Base-by-base conservation (phyloP, 169 alveolate genomes). In the Plasmodium reichenowi region DNA sequence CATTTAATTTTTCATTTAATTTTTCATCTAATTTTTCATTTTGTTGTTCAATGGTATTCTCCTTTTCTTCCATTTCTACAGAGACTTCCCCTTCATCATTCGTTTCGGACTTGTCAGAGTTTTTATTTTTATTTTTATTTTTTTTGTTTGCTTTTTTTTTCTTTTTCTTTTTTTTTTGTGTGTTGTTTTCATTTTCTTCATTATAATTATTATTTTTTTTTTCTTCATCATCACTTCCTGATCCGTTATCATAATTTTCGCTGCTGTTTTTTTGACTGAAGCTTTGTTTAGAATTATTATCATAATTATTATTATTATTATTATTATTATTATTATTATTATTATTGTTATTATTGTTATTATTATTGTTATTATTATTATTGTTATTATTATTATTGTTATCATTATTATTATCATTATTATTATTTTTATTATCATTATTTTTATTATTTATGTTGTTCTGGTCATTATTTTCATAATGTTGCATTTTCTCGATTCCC, bases 171-270 rank as follows among this genome's bases (percentile, higher is more conserved):
- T 73, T 73, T 9, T 73, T 73, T 12, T 38, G 43, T 26, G 54
- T 26, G 50, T 73, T 54, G 38, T 29, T 26, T 60, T 58, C 87
- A 29, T 58, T 22, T 8, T 73, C 72, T 24, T 56, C 56, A 13
- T 58, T 7, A 9, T 17, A 15, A n/a, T 54, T 10, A 45, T 29
- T 60, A 13, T 60, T 73, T 73, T 54, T 45, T 38, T 73, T 24
- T 56, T 58, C 72, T 29, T 73, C 87, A 15, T 74, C 56, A 74
- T 60, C 74, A 67, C 58, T 47, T 15, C 47, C 74, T 13, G 74
- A 67, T 4, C 43, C 47, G 29, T 60, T 4, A n/a, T 47, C 56
- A 43, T 70, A 47, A 48, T 50, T 13, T 48, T 43, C 56, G 43
- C 22, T 62, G 60, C 47, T 58, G 24, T 56, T 56, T 6, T 56